Percentiles rank a stretch among this genome's conserved stretches.
Conservation (phyloP, 208 protist species). For the Trypanosoma caninum region DNA sequence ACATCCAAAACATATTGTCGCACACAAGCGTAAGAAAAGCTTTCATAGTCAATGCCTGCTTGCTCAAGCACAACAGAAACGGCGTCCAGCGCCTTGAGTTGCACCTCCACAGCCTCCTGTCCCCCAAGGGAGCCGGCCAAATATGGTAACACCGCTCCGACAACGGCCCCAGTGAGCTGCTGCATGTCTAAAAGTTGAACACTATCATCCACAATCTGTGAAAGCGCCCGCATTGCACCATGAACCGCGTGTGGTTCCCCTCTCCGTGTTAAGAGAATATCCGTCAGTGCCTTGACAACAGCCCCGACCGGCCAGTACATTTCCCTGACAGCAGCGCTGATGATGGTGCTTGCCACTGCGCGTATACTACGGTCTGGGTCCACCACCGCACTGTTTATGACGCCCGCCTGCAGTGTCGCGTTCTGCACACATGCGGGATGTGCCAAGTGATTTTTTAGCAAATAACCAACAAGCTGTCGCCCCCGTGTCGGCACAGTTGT, state of each 20-base stretch:
- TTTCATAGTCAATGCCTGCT: constrained; percentile 51
- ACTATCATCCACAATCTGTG: constrained; percentile 72
- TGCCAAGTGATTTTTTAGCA: constrained; percentile 73
- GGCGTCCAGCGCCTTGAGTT: constrained; percentile 56
- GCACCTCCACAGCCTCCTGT: constrained; percentile 35
- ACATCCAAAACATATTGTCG: constrained; percentile 36
- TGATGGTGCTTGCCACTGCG: constrained; percentile 66
- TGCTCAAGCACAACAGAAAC: constrained; percentile 57
- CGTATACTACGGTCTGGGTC: constrained; percentile 63
- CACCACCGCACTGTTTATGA: constrained; percentile 58
- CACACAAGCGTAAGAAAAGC: constrained; percentile 55
- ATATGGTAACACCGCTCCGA: constrained; percentile 41
- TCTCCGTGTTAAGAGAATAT: constrained; percentile 34
- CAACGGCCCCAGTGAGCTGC: constrained; percentile 47
- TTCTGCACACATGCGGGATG: constrained; percentile 55
- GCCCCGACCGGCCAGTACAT: constrained; percentile 47
- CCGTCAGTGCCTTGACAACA: constrained; percentile 41
- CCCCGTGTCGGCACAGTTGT: constrained; percentile 33
- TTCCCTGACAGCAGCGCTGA: constrained; percentile 72
- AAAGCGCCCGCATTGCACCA: constrained; percentile 67
- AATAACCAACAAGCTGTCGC: constrained; percentile 57
- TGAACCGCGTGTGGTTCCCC: constrained; percentile 48
- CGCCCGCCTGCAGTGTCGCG: constrained; percentile 35
- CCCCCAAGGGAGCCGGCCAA: constrained; percentile 23
- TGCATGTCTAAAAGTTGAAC: constrained; percentile 52